A percentile compares a stretch with the other conserved stretches of the same genome.
phyloP scores from a whole-genome alignment of 2,329 filamentous ascomycete genomes.

The Chrysoporthe cubensis region DNA sequence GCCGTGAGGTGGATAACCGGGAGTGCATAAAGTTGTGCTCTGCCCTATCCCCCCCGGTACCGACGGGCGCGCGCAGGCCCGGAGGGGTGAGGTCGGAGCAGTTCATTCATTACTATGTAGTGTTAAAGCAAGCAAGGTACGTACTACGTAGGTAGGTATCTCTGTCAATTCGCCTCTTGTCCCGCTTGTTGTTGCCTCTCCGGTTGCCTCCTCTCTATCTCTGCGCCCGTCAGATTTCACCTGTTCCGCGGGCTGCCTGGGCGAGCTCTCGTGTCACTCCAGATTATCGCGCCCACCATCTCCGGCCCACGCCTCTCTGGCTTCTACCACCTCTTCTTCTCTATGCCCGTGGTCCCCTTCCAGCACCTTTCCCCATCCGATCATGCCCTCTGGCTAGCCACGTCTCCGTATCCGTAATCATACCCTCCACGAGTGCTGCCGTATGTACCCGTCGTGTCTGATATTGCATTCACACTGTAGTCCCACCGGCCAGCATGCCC shows the following conservation, averaged over 20 bases:
- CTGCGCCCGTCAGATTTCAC: neutral
- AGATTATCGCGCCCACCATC: constrained; percentile 19
- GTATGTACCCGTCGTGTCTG: constrained; percentile 27
- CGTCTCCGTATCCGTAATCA: constrained; percentile 29
- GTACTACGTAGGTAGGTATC: constrained; percentile 17
- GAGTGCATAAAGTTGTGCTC: neutral
- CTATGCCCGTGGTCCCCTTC: constrained; percentile 8
- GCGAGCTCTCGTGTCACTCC: constrained; percentile 9
- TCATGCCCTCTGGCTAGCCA: constrained; percentile 29
- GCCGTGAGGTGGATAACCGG: neutral
- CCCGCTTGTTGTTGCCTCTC: constrained; percentile 18
- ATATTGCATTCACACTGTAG: constrained; percentile 30
- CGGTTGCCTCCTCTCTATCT: neutral
- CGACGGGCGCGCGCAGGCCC: neutral
- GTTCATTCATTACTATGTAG: constrained; percentile 2
- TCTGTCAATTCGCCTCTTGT: constrained; percentile 15
- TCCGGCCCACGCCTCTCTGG: neutral
- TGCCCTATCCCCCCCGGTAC: neutral
- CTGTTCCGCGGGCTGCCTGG: neutral
- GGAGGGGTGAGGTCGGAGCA: neutral
- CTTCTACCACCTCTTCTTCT: constrained; percentile 3
- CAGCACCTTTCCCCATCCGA: constrained; percentile 10
- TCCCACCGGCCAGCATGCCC: constrained; percentile 27
- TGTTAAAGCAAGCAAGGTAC: constrained; percentile 13
- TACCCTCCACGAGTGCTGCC: constrained; percentile 26